Evolutionary conservation across 164 flowering plant species (phyloP).

Genomic region (Nymphaea colorata): DNA sequence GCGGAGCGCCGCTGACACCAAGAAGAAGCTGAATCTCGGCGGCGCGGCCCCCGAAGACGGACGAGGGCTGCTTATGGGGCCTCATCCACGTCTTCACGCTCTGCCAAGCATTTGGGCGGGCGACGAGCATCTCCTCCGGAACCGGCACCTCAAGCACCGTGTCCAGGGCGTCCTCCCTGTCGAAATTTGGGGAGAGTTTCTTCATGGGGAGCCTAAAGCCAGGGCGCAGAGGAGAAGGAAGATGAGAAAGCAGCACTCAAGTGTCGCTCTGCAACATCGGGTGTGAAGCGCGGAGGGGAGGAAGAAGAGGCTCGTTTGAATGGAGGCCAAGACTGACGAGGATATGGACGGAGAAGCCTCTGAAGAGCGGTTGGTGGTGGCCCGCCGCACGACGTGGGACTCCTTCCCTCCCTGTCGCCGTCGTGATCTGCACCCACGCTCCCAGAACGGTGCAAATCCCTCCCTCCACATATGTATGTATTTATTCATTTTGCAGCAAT

Average conservation of each 20-base stretch:
- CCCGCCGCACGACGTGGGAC: neutral
- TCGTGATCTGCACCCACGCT: neutral
- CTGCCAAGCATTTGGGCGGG: constrained; percentile 39
- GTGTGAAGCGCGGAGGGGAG: no score
- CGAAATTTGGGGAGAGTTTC: constrained; percentile 77
- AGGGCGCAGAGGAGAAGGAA: no score
- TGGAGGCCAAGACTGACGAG: neutral
- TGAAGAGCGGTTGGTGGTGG: neutral
- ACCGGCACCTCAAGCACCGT: constrained; percentile 91
- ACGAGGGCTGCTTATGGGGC: constrained; percentile 16
- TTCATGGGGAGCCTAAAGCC: constrained; percentile 32
- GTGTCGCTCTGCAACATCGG: no score
- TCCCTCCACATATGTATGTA: neutral
- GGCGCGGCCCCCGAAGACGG: constrained; percentile 28
- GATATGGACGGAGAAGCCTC: neutral
- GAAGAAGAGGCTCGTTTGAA: neutral
- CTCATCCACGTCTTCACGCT: constrained; percentile 66
- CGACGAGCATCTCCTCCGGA: constrained; percentile 66
- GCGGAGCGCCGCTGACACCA: constrained; percentile 84
- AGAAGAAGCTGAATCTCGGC: constrained; percentile 70
- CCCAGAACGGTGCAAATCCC: neutral
- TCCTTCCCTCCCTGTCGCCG: neutral
- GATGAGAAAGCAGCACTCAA: no score
- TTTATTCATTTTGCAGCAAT: no score
- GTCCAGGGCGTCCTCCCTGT: constrained; percentile 68